phyloP scores from a whole-genome alignment of 306 rosid species.

The Rosa rugosa region DNA sequence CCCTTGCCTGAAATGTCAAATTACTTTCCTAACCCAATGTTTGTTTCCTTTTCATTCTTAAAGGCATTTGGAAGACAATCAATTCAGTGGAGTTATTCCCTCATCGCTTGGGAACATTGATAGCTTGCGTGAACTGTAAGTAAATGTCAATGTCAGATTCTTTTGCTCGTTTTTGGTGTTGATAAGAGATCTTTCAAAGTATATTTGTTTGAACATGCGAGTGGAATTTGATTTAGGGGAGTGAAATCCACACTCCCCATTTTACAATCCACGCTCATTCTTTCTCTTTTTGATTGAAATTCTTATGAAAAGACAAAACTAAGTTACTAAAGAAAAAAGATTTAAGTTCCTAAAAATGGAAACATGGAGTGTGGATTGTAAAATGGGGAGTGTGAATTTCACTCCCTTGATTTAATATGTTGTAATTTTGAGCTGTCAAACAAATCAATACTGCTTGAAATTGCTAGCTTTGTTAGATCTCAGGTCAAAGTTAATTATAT shows the following conservation, averaged over 20 bases:
- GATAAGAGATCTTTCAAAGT: neutral
- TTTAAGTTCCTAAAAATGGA: too few relatives aligned
- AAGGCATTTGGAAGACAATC: conserved; percentile 88
- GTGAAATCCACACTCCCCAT: too few relatives aligned
- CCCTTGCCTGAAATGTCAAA: conserved; percentile 11
- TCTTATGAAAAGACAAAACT: too few relatives aligned
- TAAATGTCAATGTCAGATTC: neutral
- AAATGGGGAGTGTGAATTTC: too few relatives aligned
- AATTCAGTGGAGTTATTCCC: conserved; percentile 74
- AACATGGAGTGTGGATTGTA: too few relatives aligned
- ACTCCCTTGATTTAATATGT: neutral
- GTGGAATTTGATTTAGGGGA: neutral
- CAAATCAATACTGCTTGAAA: neutral
- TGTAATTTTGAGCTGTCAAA: neutral
- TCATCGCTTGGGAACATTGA: conserved; percentile 62
- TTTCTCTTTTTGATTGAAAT: too few relatives aligned
- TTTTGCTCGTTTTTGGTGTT: neutral
- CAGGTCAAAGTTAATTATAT: neutral
- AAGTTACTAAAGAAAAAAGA: too few relatives aligned
- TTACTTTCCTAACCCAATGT: conserved; percentile 18
- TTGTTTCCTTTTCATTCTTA: conserved; percentile 3
- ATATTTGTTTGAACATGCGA: neutral
- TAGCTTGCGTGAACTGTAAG: conserved; percentile 76
- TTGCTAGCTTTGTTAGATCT: neutral
- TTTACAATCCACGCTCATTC: too few relatives aligned